Conservation (phyloP, 805 yeast species). For the Saccharomycopsis microspora region DNA sequence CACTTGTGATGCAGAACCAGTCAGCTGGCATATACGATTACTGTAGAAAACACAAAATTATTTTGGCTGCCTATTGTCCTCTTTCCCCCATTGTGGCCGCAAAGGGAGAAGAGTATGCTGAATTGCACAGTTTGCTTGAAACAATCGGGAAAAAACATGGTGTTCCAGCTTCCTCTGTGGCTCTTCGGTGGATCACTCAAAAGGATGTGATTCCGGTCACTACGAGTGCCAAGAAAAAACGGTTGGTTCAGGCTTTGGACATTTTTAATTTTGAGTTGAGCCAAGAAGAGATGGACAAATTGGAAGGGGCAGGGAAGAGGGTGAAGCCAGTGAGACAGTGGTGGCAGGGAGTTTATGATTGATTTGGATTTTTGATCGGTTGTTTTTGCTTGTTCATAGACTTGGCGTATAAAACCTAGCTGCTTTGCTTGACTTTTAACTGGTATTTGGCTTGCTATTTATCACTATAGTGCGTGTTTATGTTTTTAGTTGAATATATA, state of each 20-base stretch:
- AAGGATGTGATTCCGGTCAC: constrained; percentile 56
- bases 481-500: too few species aligned
- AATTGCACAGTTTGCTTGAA: constrained; percentile 20
- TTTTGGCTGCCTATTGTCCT: constrained; percentile 54
- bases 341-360: constrained; percentile 9
- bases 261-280: constrained; percentile 40
- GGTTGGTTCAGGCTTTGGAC: constrained; percentile 43
- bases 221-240: constrained; percentile 41
- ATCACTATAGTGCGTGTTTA: too few species aligned
- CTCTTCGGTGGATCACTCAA: constrained; percentile 56
- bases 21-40: constrained; percentile 44
- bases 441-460: too few species aligned
- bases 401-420: too few species aligned
- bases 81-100: constrained; percentile 44
- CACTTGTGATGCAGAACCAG: constrained; percentile 55
- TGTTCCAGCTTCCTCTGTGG: constrained; percentile 43
- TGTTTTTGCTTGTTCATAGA: too few species aligned
- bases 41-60: constrained; percentile 33
- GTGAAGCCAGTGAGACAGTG: constrained; percentile 14
- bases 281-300: constrained; percentile 31
- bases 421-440: too few species aligned
- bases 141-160: constrained; percentile 39
- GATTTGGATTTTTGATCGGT: too few species aligned
- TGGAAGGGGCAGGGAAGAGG: constrained; percentile 27
- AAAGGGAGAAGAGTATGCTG: constrained; percentile 26